phyloP scores from a whole-genome alignment of 1,284 basidiomycete species.

The Coniferiporia sulphurascens region DNA sequence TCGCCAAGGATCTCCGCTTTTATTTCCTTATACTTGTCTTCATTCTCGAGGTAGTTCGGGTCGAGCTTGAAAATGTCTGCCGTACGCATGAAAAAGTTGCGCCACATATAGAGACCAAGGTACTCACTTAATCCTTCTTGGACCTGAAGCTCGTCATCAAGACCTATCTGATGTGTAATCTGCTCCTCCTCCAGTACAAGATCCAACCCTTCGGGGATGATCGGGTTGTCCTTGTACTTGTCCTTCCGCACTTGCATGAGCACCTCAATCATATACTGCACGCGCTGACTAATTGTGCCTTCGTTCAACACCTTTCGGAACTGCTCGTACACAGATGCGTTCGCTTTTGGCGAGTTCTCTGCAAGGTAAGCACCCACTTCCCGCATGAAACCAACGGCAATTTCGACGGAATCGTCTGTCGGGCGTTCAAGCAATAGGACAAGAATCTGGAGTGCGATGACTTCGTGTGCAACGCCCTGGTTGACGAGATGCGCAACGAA shows the following conservation, averaged over 20 bases:
- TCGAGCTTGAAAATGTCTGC: conserved; percentile 96
- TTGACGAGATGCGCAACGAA: conserved; percentile 98
- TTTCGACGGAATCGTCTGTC: conserved; percentile 97
- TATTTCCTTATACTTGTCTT: conserved; percentile 90
- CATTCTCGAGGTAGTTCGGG: conserved; percentile 84
- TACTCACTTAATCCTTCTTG: conserved; percentile 89
- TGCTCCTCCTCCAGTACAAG: conserved; percentile 97
- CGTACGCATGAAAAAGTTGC: conserved; percentile 1
- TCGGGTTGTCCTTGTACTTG: conserved; percentile 97
- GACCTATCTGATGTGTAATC: conserved; percentile 88
- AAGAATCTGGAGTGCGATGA: conserved; percentile 93
- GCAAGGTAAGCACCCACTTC: conserved; percentile 95
- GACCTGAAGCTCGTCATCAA: conserved; percentile 92
- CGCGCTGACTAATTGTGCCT: conserved; percentile 89
- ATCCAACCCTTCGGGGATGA: conserved; percentile 89
- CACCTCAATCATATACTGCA: conserved; percentile 99
- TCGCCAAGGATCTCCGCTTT: conserved; percentile 93
- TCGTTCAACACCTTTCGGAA: conserved; percentile 97
- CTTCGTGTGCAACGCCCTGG: conserved; percentile 90
- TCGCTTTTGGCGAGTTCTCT: conserved; percentile 93
- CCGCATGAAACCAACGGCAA: conserved; percentile 95
- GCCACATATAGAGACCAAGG: not conserved
- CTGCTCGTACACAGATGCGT: conserved; percentile 89
- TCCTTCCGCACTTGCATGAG: conserved; percentile 97
- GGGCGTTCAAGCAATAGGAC: conserved; percentile 92